Evolutionary conservation across 176 grass and related monocot species (phyloP).

Genomic region (Otatea glauca): DNA sequence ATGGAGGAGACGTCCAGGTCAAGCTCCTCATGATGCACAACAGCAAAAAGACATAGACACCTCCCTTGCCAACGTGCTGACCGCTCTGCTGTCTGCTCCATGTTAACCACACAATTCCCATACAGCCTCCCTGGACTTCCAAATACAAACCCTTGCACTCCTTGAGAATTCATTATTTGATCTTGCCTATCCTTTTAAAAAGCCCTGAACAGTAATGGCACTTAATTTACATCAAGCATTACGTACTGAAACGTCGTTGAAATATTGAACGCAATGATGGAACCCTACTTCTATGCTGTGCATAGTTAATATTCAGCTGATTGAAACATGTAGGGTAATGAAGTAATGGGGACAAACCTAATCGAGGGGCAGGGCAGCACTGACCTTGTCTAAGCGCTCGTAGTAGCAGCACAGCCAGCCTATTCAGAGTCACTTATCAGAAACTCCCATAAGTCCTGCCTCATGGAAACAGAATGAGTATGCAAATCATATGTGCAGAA

Average conservation of each 20-base stretch:
- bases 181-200: background rate
- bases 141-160: background rate
- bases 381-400: background rate
- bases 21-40: background rate
- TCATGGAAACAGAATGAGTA: background rate
- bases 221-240: background rate
- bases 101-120: background rate
- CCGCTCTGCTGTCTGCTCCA: background rate
- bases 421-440: background rate
- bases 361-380: background rate
- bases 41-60: background rate
- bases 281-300: background rate
- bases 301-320: background rate
- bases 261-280: too few relatives aligned
- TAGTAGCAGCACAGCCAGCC: background rate
- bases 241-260: background rate
- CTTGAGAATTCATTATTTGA: background rate
- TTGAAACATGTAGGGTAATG: background rate
- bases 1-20: background rate
- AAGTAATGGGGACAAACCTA: background rate
- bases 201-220: background rate
- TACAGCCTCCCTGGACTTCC: background rate
- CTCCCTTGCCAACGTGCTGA: background rate
- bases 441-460: background rate
- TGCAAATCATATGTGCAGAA: background rate